Evolutionary conservation across 176 grass and related monocot genomes (phyloP).

Genomic region (Leersia perrieri): DNA sequence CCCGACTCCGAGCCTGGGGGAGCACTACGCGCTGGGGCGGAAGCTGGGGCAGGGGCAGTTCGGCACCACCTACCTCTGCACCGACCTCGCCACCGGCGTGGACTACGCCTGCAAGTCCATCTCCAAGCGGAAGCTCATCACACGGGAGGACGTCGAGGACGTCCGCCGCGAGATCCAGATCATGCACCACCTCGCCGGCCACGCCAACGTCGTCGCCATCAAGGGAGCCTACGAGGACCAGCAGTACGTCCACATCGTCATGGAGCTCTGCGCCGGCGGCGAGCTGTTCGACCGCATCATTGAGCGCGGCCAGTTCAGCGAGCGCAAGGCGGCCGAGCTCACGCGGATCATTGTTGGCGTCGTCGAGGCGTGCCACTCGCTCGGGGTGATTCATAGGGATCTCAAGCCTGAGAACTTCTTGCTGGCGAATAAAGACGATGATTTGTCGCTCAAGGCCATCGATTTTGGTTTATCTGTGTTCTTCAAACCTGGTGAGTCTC

Average conservation of each 20-base stretch:
- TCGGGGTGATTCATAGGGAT: slow-evolving; percentile 95
- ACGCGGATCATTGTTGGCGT: slow-evolving; percentile 85
- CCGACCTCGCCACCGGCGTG: slow-evolving; percentile 58
- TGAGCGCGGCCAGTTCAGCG: slow-evolving; percentile 89
- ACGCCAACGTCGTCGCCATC: slow-evolving; percentile 86
- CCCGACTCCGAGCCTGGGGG: slow-evolving; percentile 61
- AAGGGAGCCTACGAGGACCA: slow-evolving; percentile 91
- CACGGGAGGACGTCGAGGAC: slow-evolving; percentile 89
- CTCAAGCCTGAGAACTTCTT: slow-evolving; percentile 97
- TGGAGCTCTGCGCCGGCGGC: slow-evolving; percentile 90
- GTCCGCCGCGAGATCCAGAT: slow-evolving; percentile 99
- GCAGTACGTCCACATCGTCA: slow-evolving; percentile 83
- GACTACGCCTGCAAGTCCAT: slow-evolving; percentile 93
- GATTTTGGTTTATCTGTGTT: slow-evolving; percentile 98
- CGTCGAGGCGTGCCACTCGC: slow-evolving; percentile 91
- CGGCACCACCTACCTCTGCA: slow-evolving; percentile 94
- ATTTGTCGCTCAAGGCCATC: slow-evolving; percentile 84
- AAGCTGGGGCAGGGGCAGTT: slow-evolving; percentile 97
- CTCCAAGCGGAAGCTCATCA: slow-evolving; percentile 89
- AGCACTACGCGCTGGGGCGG: slow-evolving; percentile 76
- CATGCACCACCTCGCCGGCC: slow-evolving; percentile 93
- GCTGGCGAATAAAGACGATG: slow-evolving; percentile 71
- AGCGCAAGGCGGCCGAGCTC: slow-evolving; percentile 91
- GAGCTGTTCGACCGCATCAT: slow-evolving; percentile 97
- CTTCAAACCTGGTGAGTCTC: slow-evolving; percentile 85